A percentile compares a stretch with the other conserved stretches of the same genome.
phyloP scores from a whole-genome alignment of 371 early-diverging fungal species.

The Capniomyces stellatus region DNA sequence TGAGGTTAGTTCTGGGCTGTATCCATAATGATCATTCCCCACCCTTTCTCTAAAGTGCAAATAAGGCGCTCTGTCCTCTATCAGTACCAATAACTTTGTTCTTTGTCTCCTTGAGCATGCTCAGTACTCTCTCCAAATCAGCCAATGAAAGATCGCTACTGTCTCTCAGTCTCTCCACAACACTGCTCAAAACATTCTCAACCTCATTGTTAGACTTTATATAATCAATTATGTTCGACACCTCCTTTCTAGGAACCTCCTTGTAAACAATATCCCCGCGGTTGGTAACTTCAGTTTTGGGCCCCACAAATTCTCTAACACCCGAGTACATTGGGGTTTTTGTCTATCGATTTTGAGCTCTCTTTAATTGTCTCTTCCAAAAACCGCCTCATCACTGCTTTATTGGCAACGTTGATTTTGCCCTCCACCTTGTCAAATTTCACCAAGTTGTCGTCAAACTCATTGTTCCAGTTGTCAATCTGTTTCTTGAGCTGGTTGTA shows the following conservation, averaged over 20 bases:
- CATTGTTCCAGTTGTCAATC: conserved; percentile 59
- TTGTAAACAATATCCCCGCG: conserved; percentile 62
- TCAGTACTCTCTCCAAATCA: no score
- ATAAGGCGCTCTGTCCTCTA: conserved; percentile 51
- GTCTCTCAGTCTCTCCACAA: conserved; percentile 5
- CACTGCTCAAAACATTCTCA: no score
- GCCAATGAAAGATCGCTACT: conserved; percentile 29
- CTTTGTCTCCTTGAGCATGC: no score
- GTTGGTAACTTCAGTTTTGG: conserved; percentile 48
- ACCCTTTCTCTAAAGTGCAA: conserved; percentile 50
- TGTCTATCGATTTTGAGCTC: conserved; percentile 46
- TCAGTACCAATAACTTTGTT: no score
- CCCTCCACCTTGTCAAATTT: no score
- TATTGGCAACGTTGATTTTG: no score
- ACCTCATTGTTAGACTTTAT: background rate
- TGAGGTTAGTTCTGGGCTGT: conserved; percentile 36
- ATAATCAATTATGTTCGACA: background rate
- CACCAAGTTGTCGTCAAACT: conserved; percentile 71
- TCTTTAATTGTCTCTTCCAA: no score
- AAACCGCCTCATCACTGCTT: no score
- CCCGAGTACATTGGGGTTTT: conserved; percentile 68
- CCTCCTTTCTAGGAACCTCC: conserved; percentile 43
- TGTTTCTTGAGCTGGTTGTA: conserved; percentile 50
- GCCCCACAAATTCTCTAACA: conserved; percentile 55
- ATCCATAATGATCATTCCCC: conserved; percentile 10